These are phyloP conservation scores for Aspergillus sp. DNA, from an alignment of 2,329 filamentous ascomycete species.

Conservation along the genomic window DNA sequence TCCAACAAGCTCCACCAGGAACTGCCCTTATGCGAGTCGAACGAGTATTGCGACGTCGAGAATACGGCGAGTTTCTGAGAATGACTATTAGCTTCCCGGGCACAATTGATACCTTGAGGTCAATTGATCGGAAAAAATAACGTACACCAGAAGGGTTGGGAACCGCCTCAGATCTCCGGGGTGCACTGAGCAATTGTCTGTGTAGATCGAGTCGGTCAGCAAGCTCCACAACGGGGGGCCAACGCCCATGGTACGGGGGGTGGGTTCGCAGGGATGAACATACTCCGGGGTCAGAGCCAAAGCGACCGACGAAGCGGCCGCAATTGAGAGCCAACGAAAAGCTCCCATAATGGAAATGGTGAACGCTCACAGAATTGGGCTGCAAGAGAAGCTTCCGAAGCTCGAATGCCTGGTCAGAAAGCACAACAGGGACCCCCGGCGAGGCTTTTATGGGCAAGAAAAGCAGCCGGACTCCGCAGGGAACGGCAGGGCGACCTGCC, in stretches of 20 bases:
- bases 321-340: constrained; percentile 25
- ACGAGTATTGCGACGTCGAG: constrained; percentile 73
- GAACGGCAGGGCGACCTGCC: background rate
- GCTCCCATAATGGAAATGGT: constrained; percentile 21
- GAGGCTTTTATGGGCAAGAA: background rate
- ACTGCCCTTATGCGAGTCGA: constrained; percentile 67
- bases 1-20: constrained; percentile 68
- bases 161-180: constrained; percentile 35
- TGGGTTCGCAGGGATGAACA: constrained; percentile 7
- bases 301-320: constrained; percentile 22
- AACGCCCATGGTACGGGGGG: background rate
- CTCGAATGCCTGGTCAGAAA: background rate
- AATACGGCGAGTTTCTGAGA: constrained; percentile 47
- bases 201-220: background rate
- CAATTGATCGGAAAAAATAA: constrained; percentile 1
- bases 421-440: background rate
- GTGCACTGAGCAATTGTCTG: constrained; percentile 39
- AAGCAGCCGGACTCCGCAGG: background rate
- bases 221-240: background rate
- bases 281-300: constrained; percentile 31
- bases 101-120: no score
- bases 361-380: background rate
- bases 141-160: constrained; percentile 43
- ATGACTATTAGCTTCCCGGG: background rate
- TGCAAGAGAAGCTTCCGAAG: background rate